Base-by-base conservation (phyloP, 2,329 filamentous ascomycete species). In the Scytalidium lignicola region DNA sequence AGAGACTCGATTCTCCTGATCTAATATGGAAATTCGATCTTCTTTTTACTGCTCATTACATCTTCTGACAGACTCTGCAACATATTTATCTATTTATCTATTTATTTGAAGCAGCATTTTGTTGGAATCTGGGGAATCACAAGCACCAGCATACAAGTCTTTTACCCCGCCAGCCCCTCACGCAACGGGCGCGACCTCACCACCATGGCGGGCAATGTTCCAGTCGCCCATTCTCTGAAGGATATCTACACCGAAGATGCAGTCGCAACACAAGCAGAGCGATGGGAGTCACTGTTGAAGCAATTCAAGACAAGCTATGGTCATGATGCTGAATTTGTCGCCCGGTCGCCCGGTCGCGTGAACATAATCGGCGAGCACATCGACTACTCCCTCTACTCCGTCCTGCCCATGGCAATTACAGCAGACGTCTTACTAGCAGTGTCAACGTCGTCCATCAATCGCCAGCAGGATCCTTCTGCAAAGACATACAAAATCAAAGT, bases 291-390 rank as follows among this genome's bases (percentile, higher is more conserved):
- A 41, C 77, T 97, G 41, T 72, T 92, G 40, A 71, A 78, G 46
- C 77, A 78, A 57, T 97, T 97, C 70, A 74, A 83, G 57, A 70
- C 78, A 50, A 73, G 71, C 40, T 95, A 92, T 69, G 84, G 82
- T 58, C 76, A 81, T 46, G 72, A 76, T 15, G 83, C 91, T 37
- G 79, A 87, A 51, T 96, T 96, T 62, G 82, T 97, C 18, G 82
- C 92, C 9, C 85, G 93, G 55, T 96, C 91, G 48, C 93, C 93
- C 1, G 93, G 93, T 52, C 82, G 93, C 58, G 93, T 99, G 58
- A 97, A 97, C 73, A 93, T 99, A 64, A 96, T 99, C 65, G 93
- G 93, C 68, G 93, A 99, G 77, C 93, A 99, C 73, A 96, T 99
- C 63, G 93, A 99, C 74, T 99, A 99, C 73, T 96, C 90, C 13